A percentile compares a stretch with the other conserved stretches of the same genome.
phyloP scores from a whole-genome alignment of 441 rosid genomes.

The Adansonia grandidieri region DNA sequence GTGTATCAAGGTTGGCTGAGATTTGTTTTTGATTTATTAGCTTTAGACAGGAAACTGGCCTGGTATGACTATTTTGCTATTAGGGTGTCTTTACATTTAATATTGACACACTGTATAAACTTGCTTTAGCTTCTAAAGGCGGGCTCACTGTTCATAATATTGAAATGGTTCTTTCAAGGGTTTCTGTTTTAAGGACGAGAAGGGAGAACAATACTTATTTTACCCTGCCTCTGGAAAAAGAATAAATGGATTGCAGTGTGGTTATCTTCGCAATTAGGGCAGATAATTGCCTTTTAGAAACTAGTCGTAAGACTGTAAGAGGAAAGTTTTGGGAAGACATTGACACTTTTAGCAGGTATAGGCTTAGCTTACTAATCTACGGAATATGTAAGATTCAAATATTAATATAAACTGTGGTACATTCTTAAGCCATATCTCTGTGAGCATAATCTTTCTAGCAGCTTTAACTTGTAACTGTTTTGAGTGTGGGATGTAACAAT shows the following conservation, averaged over 20 bases:
- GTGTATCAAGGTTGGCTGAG: conserved; percentile 80
- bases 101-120: background rate
- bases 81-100: conserved; percentile 10
- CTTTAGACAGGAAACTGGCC: conserved; percentile 27
- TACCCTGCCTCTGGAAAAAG: background rate
- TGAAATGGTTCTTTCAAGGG: background rate
- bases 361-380: conserved; percentile 1
- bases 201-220: background rate
- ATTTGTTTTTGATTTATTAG: conserved; percentile 23
- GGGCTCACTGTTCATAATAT: conserved; percentile 4
- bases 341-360: conserved; percentile 7
- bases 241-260: conserved; percentile 18
- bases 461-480: background rate
- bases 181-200: conserved; percentile 1
- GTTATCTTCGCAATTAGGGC: conserved; percentile 7
- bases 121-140: conserved; percentile 10
- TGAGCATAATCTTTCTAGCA: background rate
- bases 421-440: conserved; percentile 16
- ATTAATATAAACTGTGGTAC: conserved; percentile 1
- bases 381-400: conserved; percentile 12
- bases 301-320: background rate
- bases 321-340: conserved; percentile 14
- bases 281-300: background rate
- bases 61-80: background rate
- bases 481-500: conserved; percentile 8